Evolutionary conservation across 2,329 filamentous ascomycete genomes (phyloP), one percentile per base, ranked within the genome.

Genomic region (Aspergillus candidus): DNA sequence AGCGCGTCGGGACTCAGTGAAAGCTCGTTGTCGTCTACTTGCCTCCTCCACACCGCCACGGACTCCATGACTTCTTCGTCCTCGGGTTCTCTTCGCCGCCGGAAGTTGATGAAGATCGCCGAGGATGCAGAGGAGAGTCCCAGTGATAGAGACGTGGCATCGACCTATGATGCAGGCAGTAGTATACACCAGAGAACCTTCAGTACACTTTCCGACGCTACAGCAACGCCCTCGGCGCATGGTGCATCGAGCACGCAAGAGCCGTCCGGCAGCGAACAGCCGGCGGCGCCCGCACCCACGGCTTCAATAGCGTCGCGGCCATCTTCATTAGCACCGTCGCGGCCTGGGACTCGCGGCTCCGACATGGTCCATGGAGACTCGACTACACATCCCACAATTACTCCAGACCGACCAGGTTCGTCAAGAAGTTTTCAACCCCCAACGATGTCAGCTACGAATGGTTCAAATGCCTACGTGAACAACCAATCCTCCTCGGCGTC

Each of bases 101-200:
- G 84, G 57, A 83, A 87, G 53, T 72, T 97, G 56, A 84, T 91
- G 71, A 91, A 94, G 69, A 96, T 97, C 62, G 83, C 85, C n/a
- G 93, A 97, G 68, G 87, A 93, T 69, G 86, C 84, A 42, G 88
- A 94, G 60, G 89, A 94, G 58, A 83, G 82, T 57, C 72, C 79
- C 43, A 74, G 82, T 57, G 81, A 77, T 2, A 66, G 76, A 72
- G 77, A 58, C 68, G 78, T 55, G 32, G 50, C 57, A 6, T 62
- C 60, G 46, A 45, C 51, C 12, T 49, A 52, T 34, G 40, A 55
- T 22, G 43, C 57, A 35, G 43, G 46, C 33, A 50, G 47, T 22
- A 55, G 52, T 31, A 40, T 43, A 29, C 55, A 53, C 30, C 54
- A 53, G 44, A 48, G 55, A 38, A 55, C 60, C 2, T 57, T 53